phyloP scores from a whole-genome alignment of 805 yeast genomes.

The Lipomyces chichibuensis region DNA sequence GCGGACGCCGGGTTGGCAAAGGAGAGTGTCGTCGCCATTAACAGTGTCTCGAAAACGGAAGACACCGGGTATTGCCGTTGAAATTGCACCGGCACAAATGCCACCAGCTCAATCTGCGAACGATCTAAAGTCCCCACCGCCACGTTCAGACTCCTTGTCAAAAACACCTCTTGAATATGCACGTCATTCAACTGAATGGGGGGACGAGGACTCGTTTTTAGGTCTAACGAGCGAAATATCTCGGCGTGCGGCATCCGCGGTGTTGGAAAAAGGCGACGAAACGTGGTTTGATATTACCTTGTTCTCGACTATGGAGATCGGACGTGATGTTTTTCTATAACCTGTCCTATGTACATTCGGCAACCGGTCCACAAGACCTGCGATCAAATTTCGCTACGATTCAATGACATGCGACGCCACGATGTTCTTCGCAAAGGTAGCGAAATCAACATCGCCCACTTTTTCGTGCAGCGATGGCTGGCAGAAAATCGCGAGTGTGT shows the following conservation, averaged over 20 bases:
- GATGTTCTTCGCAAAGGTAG: slow-evolving; percentile 52
- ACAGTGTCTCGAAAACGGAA: not conserved
- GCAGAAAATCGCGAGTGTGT: slow-evolving; percentile 64
- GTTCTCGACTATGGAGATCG: slow-evolving; percentile 7
- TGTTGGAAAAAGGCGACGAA: not conserved
- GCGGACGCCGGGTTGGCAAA: not conserved
- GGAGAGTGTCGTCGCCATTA: not conserved
- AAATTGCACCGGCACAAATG: no score
- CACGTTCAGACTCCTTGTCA: not conserved
- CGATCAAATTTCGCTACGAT: not conserved
- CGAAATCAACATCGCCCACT: slow-evolving; percentile 54
- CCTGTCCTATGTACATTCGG: not conserved
- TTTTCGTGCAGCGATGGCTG: slow-evolving; percentile 59
- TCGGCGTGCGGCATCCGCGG: slow-evolving; percentile 3
- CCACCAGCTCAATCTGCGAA: no score
- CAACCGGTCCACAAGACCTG: not conserved
- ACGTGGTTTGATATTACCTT: slow-evolving; percentile 8
- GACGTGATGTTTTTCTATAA: slow-evolving; percentile 1
- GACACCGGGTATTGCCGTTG: not conserved
- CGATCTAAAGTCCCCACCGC: no score
- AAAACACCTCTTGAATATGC: not conserved
- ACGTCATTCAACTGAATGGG: not conserved
- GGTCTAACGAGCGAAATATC: not conserved
- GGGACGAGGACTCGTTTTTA: not conserved
- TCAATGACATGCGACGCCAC: slow-evolving; percentile 35